These are phyloP conservation scores for Russula abietina DNA, from an alignment of 768 basidiomycete genomes.

Conservation along the genomic window DNA sequence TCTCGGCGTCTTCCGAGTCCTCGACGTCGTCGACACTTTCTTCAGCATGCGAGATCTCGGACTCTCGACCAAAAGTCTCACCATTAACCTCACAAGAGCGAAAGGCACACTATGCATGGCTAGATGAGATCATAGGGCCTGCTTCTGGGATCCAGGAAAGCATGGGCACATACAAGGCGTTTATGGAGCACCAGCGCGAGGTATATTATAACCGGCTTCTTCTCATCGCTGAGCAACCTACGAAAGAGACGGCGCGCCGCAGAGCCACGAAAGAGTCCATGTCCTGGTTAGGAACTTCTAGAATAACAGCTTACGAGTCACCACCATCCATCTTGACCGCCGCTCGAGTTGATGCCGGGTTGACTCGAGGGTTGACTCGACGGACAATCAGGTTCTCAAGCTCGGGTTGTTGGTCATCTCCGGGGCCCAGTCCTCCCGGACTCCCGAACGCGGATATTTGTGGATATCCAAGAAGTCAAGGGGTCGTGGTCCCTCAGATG, in stretches of 20 bases:
- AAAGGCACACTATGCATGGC: conserved; percentile 43
- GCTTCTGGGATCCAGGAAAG: conserved; percentile 44
- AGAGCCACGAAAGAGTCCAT: not conserved
- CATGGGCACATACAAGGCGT: conserved; percentile 45
- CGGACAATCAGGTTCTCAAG: not conserved
- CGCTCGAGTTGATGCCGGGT: not conserved
- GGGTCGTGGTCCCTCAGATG: not conserved
- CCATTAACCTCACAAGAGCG: conserved; percentile 37
- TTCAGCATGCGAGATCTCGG: conserved; percentile 18
- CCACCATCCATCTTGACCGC: not conserved
- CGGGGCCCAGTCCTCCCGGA: not conserved
- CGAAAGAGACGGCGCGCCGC: not conserved
- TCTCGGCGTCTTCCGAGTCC: conserved; percentile 16
- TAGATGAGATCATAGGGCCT: conserved; percentile 45
- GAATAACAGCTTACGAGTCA: not conserved
- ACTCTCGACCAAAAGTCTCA: not conserved
- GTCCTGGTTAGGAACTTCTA: not conserved
- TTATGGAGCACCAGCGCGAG: conserved; percentile 45
- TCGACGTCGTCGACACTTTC: conserved; percentile 9
- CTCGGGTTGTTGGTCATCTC: not conserved
- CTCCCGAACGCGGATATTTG: not conserved
- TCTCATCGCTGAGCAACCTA: conserved; percentile 6
- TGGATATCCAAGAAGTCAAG: not conserved
- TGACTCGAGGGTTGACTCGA: not conserved
- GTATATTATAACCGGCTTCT: conserved; percentile 43